Conservation (phyloP, 345 rosid genomes). For the Eutrema yunnanense region DNA sequence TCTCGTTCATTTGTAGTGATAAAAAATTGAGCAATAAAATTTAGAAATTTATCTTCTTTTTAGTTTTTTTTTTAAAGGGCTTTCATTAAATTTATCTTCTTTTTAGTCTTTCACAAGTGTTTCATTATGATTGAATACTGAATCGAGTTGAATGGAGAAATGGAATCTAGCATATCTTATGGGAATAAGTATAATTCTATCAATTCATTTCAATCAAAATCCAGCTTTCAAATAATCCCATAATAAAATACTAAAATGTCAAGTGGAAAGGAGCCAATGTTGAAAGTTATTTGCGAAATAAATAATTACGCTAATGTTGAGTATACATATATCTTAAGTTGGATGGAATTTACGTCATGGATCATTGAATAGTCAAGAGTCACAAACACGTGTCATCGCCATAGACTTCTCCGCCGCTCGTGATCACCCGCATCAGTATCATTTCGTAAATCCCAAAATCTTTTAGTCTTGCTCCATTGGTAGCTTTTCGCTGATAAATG, state of each 20-base stretch:
- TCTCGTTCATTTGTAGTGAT: too few species aligned
- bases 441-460: too few species aligned
- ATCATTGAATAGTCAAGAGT: neutral
- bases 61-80: too few species aligned
- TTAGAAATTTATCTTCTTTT: too few species aligned
- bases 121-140: too few species aligned
- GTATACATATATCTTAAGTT: neutral
- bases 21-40: too few species aligned
- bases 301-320: neutral
- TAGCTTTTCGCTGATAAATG: too few species aligned
- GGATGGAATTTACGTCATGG: slow-evolving; percentile 1
- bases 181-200: neutral
- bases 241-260: neutral
- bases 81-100: too few species aligned
- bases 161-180: neutral
- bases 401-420: neutral
- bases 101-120: too few species aligned
- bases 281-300: slow-evolving; percentile 1
- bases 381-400: neutral
- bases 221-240: neutral
- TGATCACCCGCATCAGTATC: too few species aligned
- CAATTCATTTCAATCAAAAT: neutral
- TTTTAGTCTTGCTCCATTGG: too few species aligned
- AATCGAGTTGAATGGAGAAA: neutral
- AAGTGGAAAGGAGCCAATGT: slow-evolving; percentile 24